Conservation (phyloP, 2,329 filamentous ascomycete species). For the Westerdykella ornata region DNA sequence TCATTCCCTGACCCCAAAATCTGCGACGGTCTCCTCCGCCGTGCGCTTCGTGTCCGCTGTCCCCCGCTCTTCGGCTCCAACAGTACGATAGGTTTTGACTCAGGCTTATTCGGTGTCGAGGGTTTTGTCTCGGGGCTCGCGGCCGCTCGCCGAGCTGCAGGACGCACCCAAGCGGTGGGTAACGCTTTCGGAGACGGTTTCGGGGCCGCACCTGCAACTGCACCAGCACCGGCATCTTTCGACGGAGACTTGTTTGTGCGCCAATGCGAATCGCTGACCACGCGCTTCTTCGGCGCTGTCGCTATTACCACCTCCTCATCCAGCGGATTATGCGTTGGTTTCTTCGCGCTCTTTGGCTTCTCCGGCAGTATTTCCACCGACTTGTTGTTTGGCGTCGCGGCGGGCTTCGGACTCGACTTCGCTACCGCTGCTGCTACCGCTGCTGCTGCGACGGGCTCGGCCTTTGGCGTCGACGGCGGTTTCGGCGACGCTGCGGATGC, state of each 20-base stretch:
- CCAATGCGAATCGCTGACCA: conserved; percentile 92
- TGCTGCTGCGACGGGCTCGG: conserved; percentile 17
- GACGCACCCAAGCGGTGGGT: conserved; percentile 36
- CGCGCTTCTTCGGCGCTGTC: conserved; percentile 76
- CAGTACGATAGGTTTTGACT: conserved; percentile 10
- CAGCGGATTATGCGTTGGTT: conserved; percentile 34
- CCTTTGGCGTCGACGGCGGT: conserved; percentile 20
- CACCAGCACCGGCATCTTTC: conserved; percentile 16
- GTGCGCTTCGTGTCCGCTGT: conserved; percentile 18
- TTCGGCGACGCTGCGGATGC: conserved; percentile 12
- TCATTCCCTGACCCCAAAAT: conserved; percentile 28
- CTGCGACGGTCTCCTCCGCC: conserved; percentile 25
- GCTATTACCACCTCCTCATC: conserved; percentile 43
- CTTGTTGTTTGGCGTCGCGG: conserved; percentile 18
- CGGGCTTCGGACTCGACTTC: conserved; percentile 24
- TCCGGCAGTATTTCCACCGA: conserved; percentile 22
- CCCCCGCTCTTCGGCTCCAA: conserved; percentile 25
- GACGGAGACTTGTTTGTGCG: conserved; percentile 47
- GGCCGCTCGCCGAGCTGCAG: conserved; percentile 21
- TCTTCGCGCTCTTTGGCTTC: conserved; percentile 28
- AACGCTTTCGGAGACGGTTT: conserved; percentile 31
- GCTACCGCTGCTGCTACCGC: no score
- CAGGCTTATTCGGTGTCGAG: conserved; percentile 11
- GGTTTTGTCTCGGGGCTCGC: conserved; percentile 10
- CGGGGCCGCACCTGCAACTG: conserved; percentile 2